Evolutionary conservation across 768 basidiomycete genomes (phyloP), one percentile per base, ranked within the genome.

Genomic region (Boletus edulis): DNA sequence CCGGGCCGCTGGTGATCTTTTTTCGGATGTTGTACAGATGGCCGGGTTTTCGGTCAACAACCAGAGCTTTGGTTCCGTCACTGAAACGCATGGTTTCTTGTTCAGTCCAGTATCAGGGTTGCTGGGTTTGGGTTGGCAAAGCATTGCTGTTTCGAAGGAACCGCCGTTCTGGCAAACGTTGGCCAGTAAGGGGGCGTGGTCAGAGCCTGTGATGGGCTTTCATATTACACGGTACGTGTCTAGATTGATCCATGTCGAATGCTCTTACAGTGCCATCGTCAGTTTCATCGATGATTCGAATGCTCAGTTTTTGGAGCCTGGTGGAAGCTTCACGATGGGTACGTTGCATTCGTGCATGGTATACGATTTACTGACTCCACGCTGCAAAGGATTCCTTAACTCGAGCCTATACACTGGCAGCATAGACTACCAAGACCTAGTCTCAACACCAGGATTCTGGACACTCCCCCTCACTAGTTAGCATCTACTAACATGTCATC

Each of bases 111-210:
- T 94, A 2, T 91, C 91, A 4, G 97, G 97, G 0, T 74, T 99
- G 14, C 76, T 98, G 68, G 97, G 96, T 3, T 80, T 99, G 29
- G 97, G 75, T 1, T 98, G 87, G 73, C 74, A 84, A 62, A 68
- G 74, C 3, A 88, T 98, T 53, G 82, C 95, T 3, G 71, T 85
- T 1, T 89, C 91, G 0, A 75, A 76, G 0, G 83, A 87, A 0
- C 77, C 76, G 15, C 97, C 95, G 1, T 85, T 96, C 59, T 98
- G 94, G 94, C 75, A 97, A 67, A 79, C 86, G 0, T 76, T 98
- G 6, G 91, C 77, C 3, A 75, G 74, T 11, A 60, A 62, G n/a
- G 81, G 82, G 31, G 76, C 81, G 15, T 88, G 85, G 81, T 80
- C 86, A 54, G 63, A 77, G 11, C 85, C 90, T 0, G 60, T 91